These are phyloP conservation scores for Oryza meyeriana DNA, from an alignment of 176 grass and related monocot genomes.

Conservation along the genomic window DNA sequence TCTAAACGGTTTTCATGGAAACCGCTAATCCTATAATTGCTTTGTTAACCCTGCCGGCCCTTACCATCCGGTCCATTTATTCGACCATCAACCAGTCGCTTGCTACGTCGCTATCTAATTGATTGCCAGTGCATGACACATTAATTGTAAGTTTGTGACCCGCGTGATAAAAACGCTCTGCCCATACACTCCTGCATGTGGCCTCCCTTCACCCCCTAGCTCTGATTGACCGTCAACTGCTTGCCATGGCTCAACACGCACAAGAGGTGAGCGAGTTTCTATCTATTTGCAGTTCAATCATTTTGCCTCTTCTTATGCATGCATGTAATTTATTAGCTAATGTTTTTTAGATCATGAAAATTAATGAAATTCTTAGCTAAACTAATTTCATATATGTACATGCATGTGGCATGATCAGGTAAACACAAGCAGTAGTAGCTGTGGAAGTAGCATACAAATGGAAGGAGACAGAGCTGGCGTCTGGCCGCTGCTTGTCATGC, in stretches of 20 bases:
- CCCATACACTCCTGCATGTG: not conserved
- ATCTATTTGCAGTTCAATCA: not conserved
- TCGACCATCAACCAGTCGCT: not conserved
- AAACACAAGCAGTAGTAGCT: not conserved
- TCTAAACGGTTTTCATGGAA: too few relatives aligned
- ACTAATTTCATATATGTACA: not conserved
- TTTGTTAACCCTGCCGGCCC: too few relatives aligned
- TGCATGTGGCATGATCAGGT: not conserved
- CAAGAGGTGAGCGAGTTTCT: not conserved
- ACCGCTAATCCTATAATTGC: too few relatives aligned
- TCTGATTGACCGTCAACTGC: not conserved
- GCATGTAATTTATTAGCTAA: not conserved
- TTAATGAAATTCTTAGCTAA: not conserved
- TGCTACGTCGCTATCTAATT: constrained; percentile 8
- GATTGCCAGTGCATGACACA: not conserved
- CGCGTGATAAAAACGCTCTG: not conserved
- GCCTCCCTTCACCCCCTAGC: too few relatives aligned
- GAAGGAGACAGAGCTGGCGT: not conserved
- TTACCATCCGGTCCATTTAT: not conserved
- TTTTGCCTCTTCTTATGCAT: not conserved
- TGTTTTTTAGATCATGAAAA: not conserved
- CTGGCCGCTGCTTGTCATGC: constrained; percentile 22
- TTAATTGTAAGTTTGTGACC: not conserved
- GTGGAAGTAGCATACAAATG: not conserved
- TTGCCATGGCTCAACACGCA: not conserved